These are phyloP conservation scores for Taiozyma onychis DNA, from an alignment of 1,139 yeast genomes.

Conservation along the genomic window DNA sequence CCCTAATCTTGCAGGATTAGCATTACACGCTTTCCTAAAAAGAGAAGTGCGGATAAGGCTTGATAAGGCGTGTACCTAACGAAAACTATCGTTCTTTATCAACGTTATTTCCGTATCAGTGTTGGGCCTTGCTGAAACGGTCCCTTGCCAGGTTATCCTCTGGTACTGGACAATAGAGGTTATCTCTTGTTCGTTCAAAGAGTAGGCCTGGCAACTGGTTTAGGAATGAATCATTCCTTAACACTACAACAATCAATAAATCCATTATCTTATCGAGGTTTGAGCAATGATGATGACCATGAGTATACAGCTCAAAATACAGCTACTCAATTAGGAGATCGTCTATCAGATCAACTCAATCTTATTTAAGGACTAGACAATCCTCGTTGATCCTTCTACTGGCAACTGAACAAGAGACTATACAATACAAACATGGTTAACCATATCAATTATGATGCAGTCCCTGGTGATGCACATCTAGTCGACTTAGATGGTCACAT, in stretches of 20 bases:
- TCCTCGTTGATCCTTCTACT: background rate
- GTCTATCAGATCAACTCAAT: background rate
- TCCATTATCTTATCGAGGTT: background rate
- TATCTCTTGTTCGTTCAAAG: no score
- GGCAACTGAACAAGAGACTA: background rate
- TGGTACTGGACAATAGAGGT: no score
- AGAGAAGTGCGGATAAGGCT: background rate
- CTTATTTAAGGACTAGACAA: background rate
- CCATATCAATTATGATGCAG: constrained; percentile 32
- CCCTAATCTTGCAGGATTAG: background rate
- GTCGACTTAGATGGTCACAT: constrained; percentile 39
- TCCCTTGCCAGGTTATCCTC: background rate
- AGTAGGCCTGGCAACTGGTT: background rate
- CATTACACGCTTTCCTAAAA: background rate
- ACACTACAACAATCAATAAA: background rate
- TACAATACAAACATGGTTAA: background rate
- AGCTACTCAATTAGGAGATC: background rate
- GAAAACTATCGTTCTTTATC: background rate
- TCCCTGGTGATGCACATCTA: constrained; percentile 60
- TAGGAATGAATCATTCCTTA: background rate
- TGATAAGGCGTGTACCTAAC: no score
- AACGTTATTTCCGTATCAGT: background rate
- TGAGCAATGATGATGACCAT: background rate
- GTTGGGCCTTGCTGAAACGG: background rate
- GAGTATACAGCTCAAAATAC: background rate